Evolutionary conservation across 495 filamentous ascomycete genomes (phyloP), one percentile per base, ranked within the genome.

Genomic region (Bryoglossum gracile): DNA sequence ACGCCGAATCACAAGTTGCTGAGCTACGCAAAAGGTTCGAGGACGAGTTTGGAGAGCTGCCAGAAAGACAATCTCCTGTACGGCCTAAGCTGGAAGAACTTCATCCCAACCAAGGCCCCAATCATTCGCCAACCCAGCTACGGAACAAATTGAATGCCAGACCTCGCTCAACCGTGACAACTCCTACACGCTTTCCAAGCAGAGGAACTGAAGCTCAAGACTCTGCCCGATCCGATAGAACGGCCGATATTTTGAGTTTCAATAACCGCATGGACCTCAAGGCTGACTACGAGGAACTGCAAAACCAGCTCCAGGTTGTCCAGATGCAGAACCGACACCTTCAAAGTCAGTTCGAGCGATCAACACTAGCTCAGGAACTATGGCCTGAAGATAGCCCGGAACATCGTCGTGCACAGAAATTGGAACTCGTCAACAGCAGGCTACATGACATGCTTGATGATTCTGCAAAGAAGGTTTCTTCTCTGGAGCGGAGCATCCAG

Each of bases 301-400:
- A 96, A 60, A 97, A 94, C 62, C 89, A 94, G 63, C 77, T 98
- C 37, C 91, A 98, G 58, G 78, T 97, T 68, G 83, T 85, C 6
- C 84, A 97, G 65, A 95, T 98, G 88, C 86, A 91, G 55, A 95
- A 95, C 67, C 82, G 86, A 28, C 91, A 98, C 62, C 78, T 98
- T 13, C 87, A 95, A 59, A 90, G 79, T 62, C 89, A 95, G 60
- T 69, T 96, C 47, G 83, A 87, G 36, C 78, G 83, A 21, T 66
- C 69, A 2, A 76, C 74, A 0, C 77, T 80, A 1, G 59, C 65
- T 2, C 79, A 79, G 34, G 72, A 80, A 23, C 74, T 71, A 30
- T 81, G 74, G 75, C 68, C 81, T 39, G 87, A 95, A 43, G 84
- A 95, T n/a, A 91, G 83, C 54, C 88, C 87, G 13, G 89, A 87